A percentile compares a stretch with the other conserved stretches of the same genome.
These are phyloP conservation scores for Petunia hybrid DNA, from an alignment of 305 asterid genomes.

Conservation along the genomic window DNA sequence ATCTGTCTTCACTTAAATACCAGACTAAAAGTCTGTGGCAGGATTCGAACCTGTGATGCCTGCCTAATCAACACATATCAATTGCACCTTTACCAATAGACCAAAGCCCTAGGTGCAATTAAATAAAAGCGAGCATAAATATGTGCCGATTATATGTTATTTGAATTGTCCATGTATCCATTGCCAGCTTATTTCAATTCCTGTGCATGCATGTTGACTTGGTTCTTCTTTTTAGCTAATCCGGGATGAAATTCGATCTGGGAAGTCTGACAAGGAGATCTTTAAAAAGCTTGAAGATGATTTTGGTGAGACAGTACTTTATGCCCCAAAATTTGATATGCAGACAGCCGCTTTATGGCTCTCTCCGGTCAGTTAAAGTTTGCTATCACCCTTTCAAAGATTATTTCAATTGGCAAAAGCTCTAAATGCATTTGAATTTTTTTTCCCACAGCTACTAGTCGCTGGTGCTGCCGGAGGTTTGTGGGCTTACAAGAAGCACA, in stretches of 20 bases:
- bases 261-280: constrained; percentile 86
- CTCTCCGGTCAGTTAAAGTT: constrained; percentile 67
- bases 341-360: constrained; percentile 96
- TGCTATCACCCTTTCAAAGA: background rate
- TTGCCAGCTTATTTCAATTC: background rate
- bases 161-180: background rate
- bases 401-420: constrained; percentile 1
- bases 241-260: constrained; percentile 74
- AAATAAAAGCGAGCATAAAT: no score
- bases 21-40: no score
- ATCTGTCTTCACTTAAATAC: no score
- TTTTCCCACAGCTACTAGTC: constrained; percentile 57
- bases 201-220: background rate
- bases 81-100: no score
- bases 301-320: constrained; percentile 90
- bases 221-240: constrained; percentile 54
- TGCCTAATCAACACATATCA: no score
- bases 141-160: background rate
- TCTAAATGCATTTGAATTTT: constrained; percentile 33
- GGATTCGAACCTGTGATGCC: no score
- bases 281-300: constrained; percentile 83
- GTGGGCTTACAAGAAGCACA: constrained; percentile 82
- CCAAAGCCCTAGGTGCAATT: no score
- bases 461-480: constrained; percentile 83
- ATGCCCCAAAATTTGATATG: constrained; percentile 83